Base-by-base conservation (phyloP, 1,139 yeast genomes). In the Protomyces lactucae-debilis region DNA sequence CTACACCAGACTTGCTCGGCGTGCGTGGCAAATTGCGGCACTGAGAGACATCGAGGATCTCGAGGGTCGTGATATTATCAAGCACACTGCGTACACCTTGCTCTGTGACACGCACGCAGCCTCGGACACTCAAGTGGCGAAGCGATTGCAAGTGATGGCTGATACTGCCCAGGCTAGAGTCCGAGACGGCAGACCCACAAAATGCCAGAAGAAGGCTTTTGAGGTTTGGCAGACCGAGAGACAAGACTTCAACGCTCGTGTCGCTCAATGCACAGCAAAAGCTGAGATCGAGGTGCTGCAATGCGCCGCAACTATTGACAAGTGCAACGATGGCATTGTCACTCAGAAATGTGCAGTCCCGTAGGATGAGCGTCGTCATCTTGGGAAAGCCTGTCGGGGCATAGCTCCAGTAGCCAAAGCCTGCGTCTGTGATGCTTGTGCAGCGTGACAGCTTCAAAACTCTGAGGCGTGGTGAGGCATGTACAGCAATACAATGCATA, bases 181-280 rank as follows among this genome's bases (percentile, higher is more conserved):
- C 93, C 71, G 89, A 84, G 3, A 87, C 90, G 0, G 93, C 92
- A 57, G 88, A 82, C 1, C 93, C 93, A 75, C 93, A 87, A 71
- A 86, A 87, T 12, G 89, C 84, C 61, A 87, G 73, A 69, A 86
- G 85, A 64, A 87, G 76, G 40, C 76, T 75, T 61, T 78, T 73
- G 64, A 87, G 74, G 28, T 79, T 75, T 56, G 83, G 86, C 70
- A 90, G 85, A 9, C 89, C 88, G 32, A 85, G 75, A 66, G 87
- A 80, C 37, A 87, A 74, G 0, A 85, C 84, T 67, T 86, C 89
- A 23, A 87, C 78, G 3, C 92, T 80, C 52, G 83, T 79, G 71
- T 87, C 92, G 1, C 88, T 83, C 61, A 87, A 75, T 2, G 89
- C 86, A 74, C 93, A 87, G 72, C 95, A 87, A 70, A 87, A 87